Percentiles rank a stretch among this genome's conserved stretches.
These are phyloP conservation scores for Pseudonectria foliicola DNA, from an alignment of 2,329 filamentous ascomycete genomes.

Conservation along the genomic window DNA sequence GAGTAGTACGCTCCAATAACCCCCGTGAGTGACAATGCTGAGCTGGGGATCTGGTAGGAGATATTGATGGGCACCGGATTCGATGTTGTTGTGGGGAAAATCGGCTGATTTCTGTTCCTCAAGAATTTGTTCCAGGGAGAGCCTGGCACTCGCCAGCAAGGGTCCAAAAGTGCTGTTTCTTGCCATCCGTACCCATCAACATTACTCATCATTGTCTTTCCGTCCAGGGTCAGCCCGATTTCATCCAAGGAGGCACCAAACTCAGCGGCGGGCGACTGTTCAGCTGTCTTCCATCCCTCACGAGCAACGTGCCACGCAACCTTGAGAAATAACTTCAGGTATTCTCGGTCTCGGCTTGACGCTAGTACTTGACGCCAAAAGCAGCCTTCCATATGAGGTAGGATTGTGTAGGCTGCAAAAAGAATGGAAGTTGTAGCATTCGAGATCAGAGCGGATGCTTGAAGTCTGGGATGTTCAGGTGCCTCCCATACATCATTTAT, in stretches of 20 bases:
- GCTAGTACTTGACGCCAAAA: slow-evolving; percentile 2
- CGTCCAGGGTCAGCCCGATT: slow-evolving; percentile 11
- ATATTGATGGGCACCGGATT: background rate
- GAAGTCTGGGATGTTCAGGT: slow-evolving; percentile 12
- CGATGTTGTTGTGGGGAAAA: slow-evolving; percentile 2
- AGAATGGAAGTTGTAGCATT: slow-evolving; percentile 13
- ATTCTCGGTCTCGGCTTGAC: slow-evolving; percentile 1
- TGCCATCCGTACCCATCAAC: slow-evolving; percentile 7
- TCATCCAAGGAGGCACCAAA: slow-evolving; percentile 15
- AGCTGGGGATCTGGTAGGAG: slow-evolving; percentile 8
- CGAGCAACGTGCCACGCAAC: slow-evolving; percentile 11
- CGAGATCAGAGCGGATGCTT: slow-evolving; percentile 9
- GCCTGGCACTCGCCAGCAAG: slow-evolving; percentile 12
- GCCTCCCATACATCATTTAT: slow-evolving; percentile 9
- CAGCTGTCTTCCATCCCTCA: slow-evolving; percentile 2
- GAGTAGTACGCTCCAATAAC: slow-evolving; percentile 3
- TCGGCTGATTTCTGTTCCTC: slow-evolving; percentile 8
- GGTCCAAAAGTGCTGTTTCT: slow-evolving; percentile 13
- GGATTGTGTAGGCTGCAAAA: slow-evolving; percentile 13
- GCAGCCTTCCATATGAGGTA: slow-evolving; percentile 6
- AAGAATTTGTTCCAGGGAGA: slow-evolving; percentile 20
- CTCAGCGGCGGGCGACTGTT: slow-evolving; percentile 8
- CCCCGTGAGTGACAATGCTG: slow-evolving; percentile 2
- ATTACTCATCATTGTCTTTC: slow-evolving; percentile 10
- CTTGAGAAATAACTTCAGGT: slow-evolving; percentile 8